Evolutionary conservation across 306 rosid species (phyloP), one percentile per base, ranked within the genome.

Genomic region (Trichosanthes truncata): DNA sequence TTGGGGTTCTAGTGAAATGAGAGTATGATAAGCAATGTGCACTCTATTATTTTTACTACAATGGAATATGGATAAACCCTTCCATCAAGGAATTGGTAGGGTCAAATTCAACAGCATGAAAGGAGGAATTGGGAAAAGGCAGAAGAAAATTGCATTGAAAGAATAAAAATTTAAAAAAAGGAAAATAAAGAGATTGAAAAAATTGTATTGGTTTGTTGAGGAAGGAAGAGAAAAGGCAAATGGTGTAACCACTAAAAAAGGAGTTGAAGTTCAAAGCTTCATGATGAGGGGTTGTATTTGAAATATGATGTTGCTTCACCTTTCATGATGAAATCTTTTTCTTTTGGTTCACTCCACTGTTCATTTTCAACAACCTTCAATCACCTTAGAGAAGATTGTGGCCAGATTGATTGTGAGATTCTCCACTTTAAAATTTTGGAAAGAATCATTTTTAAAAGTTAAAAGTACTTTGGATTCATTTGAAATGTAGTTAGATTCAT

Each of bases 51-150:
- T 69, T 68, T 18, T 12, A 43, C 10, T 21, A 69, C 23, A 71
- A 48, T 33, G 76, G 74, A 81, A 80, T 86, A 77, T 83, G 45
- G 79, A 61, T 62, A 81, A 33, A 46, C 80, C 87, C 86, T 84
- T 83, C 60, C 84, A 84, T 79, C 69, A 89, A 86, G 92, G 88
- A 83, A 85, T 40, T 79, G 86, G 88, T 85, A 72, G 88, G 92
- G 86, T 36, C 89, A 76, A 77, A 84, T 81, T 81, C 82, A 81
- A 83, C 83, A 84, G 73, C 79, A 80, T 79, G 65, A 33, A 60
- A 80, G 78, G 23, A 74, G 43, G 67, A 40, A 66, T 40, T 36
- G 49, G 48, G 41, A 66, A 35, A 66, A 35, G 72, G 7, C 15
- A 7, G 5, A 38, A 36, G 49, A 41, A 41, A 69, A 40, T 69